phyloP scores from a whole-genome alignment of 2,329 filamentous ascomycete genomes.

The Didymella sp. region DNA sequence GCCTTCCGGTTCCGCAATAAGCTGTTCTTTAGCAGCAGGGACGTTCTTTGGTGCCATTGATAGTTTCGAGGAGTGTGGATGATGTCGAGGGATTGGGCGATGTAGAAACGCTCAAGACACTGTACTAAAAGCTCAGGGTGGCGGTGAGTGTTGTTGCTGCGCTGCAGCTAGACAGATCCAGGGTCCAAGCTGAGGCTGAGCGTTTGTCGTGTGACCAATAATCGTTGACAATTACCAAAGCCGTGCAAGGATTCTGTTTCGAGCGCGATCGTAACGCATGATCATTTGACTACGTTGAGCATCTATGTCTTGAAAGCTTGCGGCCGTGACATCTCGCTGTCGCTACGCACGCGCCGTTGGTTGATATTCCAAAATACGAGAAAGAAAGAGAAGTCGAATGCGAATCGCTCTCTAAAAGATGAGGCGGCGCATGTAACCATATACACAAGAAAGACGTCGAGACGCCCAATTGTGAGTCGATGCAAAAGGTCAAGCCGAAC shows the following conservation, averaged over 20 bases:
- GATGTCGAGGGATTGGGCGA: background rate
- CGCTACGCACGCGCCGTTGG: slow-evolving; percentile 14
- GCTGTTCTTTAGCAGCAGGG: slow-evolving; percentile 43
- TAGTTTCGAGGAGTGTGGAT: slow-evolving; percentile 1
- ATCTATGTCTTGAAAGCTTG: slow-evolving; percentile 1
- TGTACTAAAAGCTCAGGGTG: slow-evolving; percentile 25
- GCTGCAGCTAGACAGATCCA: slow-evolving; percentile 30
- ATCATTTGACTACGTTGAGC: slow-evolving; percentile 9
- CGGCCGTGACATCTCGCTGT: slow-evolving; percentile 9
- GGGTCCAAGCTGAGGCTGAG: slow-evolving; percentile 35
- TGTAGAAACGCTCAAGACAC: slow-evolving; percentile 2
- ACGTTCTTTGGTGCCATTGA: slow-evolving; percentile 38
- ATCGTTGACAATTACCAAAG: slow-evolving; percentile 26
- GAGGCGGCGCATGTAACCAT: slow-evolving; percentile 8
- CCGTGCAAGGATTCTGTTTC: slow-evolving; percentile 24
- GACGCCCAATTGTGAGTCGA: slow-evolving; percentile 14
- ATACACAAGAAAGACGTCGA: slow-evolving; percentile 14
- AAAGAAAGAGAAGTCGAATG: slow-evolving; percentile 8
- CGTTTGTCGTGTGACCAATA: slow-evolving; percentile 30
- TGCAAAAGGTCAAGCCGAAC: slow-evolving; percentile 14
- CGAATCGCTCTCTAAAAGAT: slow-evolving; percentile 2
- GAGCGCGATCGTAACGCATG: slow-evolving; percentile 8
- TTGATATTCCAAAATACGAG: background rate
- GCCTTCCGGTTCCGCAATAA: slow-evolving; percentile 54
- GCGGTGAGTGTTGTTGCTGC: slow-evolving; percentile 33